These are phyloP conservation scores for Trichoderma sp. DNA, from an alignment of 2,329 filamentous ascomycete species.

Conservation along the genomic window DNA sequence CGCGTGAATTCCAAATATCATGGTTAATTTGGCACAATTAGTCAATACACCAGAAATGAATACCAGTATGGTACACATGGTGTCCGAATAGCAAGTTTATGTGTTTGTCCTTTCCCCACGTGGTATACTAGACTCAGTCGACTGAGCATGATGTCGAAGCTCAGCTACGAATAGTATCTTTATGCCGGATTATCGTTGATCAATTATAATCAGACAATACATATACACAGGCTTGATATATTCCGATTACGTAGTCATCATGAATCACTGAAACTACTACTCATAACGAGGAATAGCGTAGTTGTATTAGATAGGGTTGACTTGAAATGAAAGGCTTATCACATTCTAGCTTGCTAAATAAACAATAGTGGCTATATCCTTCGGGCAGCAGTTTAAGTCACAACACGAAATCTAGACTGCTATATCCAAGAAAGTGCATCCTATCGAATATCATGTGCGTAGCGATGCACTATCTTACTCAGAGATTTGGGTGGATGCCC, in stretches of 20 bases:
- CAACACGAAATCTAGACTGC: neutral
- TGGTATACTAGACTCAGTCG: neutral
- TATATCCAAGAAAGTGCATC: neutral
- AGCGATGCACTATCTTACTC: neutral
- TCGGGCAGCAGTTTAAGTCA: neutral
- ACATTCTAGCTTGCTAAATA: neutral
- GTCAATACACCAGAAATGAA: neutral
- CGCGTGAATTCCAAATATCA: neutral
- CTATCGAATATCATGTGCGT: neutral
- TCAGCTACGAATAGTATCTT: neutral
- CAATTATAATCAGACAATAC: neutral
- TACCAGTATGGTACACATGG: neutral
- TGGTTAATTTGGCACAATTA: neutral
- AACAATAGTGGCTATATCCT: neutral
- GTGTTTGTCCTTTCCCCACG: neutral
- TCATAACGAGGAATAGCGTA: neutral
- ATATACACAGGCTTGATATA: neutral
- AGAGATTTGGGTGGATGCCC: neutral
- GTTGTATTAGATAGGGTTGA: neutral
- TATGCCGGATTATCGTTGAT: neutral
- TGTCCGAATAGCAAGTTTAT: neutral
- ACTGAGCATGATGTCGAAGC: neutral
- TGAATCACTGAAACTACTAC: neutral
- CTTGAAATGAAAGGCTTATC: neutral
- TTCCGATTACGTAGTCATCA: neutral